A percentile compares a stretch with the other conserved stretches of the same genome.
phyloP scores from a whole-genome alignment of 177 flowering plant species.

The Vitis hybrid region DNA sequence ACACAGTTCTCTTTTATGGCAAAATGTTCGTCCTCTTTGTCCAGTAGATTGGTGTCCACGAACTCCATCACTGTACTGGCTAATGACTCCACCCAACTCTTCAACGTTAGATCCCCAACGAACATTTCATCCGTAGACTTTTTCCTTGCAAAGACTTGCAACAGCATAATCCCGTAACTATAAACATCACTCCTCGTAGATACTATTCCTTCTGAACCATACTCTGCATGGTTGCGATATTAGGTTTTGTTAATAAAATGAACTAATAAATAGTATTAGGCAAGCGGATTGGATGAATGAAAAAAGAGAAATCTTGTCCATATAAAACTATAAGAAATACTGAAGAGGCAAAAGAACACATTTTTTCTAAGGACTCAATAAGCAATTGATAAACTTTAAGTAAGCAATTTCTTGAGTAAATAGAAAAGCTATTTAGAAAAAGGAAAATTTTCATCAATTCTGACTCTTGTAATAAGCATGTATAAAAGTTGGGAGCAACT shows the following conservation, averaged over 20 bases:
- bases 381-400: too few relatives aligned
- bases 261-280: too few relatives aligned
- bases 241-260: too few relatives aligned
- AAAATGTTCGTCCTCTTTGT: conserved; percentile 5
- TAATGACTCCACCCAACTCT: too few relatives aligned
- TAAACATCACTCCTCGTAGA: conserved; percentile 11
- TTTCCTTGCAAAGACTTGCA: conserved; percentile 13
- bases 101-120: too few relatives aligned
- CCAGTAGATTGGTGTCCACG: conserved; percentile 9
- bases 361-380: too few relatives aligned
- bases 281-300: too few relatives aligned
- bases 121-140: too few relatives aligned
- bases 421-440: background rate
- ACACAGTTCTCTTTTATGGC: background rate
- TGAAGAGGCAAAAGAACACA: too few relatives aligned
- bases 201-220: conserved; percentile 4
- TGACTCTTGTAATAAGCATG: background rate
- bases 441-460: too few relatives aligned
- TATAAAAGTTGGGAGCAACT: background rate
- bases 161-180: conserved; percentile 9
- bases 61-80: conserved; percentile 1
- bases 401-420: background rate
- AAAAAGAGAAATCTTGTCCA: too few relatives aligned
- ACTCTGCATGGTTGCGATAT: conserved; percentile 2
- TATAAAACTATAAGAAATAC: too few relatives aligned